Percentiles rank a stretch among this genome's conserved stretches.
Evolutionary conservation across 2,329 filamentous ascomycete species (phyloP).

Genomic region (Pyrenochaeta sp.): DNA sequence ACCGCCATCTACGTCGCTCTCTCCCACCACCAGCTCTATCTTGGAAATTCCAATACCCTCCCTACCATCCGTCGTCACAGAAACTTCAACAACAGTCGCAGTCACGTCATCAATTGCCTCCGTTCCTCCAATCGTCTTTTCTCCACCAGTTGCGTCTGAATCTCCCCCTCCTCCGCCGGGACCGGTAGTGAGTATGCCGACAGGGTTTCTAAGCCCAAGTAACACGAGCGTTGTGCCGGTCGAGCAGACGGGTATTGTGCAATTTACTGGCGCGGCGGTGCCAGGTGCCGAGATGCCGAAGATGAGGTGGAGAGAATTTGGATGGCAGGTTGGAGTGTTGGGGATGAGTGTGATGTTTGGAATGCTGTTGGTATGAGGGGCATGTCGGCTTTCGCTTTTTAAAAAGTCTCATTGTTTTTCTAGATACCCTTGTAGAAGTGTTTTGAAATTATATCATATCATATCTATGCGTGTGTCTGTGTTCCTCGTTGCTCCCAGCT

Average conservation of each 20-base stretch:
- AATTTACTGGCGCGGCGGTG: background rate
- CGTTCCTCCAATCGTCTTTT: background rate
- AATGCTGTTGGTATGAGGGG: background rate
- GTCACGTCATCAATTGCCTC: background rate
- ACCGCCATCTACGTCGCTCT: background rate
- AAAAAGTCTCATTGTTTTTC: too few species aligned
- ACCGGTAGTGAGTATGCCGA: slow-evolving; percentile 9
- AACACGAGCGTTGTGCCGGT: slow-evolving; percentile 1
- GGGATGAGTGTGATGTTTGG: background rate
- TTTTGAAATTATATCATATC: too few species aligned
- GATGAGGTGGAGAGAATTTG: background rate
- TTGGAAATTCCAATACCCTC: background rate
- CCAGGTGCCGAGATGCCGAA: background rate
- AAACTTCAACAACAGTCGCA: background rate
- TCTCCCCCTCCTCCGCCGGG: background rate
- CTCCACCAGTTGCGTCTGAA: background rate
- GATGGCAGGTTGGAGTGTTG: background rate
- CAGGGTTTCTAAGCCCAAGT: background rate
- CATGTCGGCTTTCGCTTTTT: too few species aligned
- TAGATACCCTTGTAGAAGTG: too few species aligned
- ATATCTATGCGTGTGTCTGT: too few species aligned
- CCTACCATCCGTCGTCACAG: background rate
- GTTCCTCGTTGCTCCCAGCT: too few species aligned
- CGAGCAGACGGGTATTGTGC: background rate
- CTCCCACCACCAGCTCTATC: background rate